Conservation (phyloP, 179 eudicot species). For the Nepenthes alata region DNA sequence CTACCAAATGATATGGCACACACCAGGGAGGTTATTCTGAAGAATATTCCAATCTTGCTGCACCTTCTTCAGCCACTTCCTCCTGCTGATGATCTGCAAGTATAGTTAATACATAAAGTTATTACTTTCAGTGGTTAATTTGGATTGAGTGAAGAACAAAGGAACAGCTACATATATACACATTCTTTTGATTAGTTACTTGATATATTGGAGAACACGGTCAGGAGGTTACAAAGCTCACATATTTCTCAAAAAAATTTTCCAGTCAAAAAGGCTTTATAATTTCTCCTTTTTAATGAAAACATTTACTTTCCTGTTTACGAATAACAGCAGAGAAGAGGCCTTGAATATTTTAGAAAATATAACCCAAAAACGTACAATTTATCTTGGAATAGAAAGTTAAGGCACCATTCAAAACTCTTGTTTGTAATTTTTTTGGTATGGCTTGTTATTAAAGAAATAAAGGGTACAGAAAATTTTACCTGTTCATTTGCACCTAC, state of each 20-base stretch:
- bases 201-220: no score
- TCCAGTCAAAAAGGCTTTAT: no score
- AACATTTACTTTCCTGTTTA: neutral
- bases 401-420: no score
- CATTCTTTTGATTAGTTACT: no score
- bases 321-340: neutral
- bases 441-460: neutral
- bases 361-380: neutral
- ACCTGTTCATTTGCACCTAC: conserved; percentile 52
- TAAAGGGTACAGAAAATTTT: conserved; percentile 2
- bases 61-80: conserved; percentile 94
- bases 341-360: neutral
- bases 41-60: conserved; percentile 93
- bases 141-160: neutral
- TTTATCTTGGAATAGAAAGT: neutral
- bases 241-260: no score
- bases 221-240: no score
- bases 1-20: conserved; percentile 15
- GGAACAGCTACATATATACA: neutral
- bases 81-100: conserved; percentile 49
- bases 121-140: neutral
- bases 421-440: no score
- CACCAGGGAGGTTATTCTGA: conserved; percentile 89
- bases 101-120: conserved; percentile 5
- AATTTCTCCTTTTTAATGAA: neutral